These are phyloP conservation scores for Escallonia herrerae DNA, from an alignment of 129 eudicot species.

Conservation along the genomic window DNA sequence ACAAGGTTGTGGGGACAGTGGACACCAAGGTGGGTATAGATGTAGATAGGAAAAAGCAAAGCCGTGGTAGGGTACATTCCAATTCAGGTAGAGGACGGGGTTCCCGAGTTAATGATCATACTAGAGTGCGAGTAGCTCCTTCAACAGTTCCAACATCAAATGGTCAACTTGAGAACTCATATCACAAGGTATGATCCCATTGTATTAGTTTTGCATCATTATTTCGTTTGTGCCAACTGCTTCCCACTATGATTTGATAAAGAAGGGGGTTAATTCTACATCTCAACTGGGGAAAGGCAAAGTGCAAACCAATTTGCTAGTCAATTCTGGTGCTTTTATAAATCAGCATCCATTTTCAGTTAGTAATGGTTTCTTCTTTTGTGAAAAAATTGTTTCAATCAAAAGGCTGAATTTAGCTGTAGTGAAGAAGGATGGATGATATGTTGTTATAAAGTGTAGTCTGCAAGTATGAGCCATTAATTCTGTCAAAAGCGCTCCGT, in stretches of 20 bases:
- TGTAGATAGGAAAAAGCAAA: conserved; percentile 61
- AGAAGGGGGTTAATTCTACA: not conserved
- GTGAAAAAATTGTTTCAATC: too few species aligned
- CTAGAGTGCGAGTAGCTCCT: conserved; percentile 36
- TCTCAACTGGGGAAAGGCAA: not conserved
- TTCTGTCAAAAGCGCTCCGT: too few species aligned
- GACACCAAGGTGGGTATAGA: conserved; percentile 49
- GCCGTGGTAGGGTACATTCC: conserved; percentile 66
- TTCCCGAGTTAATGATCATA: conserved; percentile 49
- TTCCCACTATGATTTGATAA: not conserved
- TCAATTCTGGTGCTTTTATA: too few species aligned
- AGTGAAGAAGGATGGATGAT: too few species aligned
- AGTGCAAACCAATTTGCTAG: not conserved
- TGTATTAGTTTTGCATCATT: conserved; percentile 3
- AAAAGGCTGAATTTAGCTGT: too few species aligned
- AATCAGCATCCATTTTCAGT: too few species aligned
- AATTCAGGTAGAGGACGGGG: conserved; percentile 78
- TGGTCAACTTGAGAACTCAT: conserved; percentile 62
- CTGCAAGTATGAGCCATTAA: too few species aligned
- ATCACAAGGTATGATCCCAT: conserved; percentile 39
- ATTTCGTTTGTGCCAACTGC: not conserved
- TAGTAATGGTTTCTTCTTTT: too few species aligned
- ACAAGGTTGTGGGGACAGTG: conserved; percentile 35
- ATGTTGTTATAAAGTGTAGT: too few species aligned
- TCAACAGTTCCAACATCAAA: conserved; percentile 32